These are phyloP conservation scores for Ormosia emarginata DNA, from an alignment of 306 rosid species.

Conservation along the genomic window DNA sequence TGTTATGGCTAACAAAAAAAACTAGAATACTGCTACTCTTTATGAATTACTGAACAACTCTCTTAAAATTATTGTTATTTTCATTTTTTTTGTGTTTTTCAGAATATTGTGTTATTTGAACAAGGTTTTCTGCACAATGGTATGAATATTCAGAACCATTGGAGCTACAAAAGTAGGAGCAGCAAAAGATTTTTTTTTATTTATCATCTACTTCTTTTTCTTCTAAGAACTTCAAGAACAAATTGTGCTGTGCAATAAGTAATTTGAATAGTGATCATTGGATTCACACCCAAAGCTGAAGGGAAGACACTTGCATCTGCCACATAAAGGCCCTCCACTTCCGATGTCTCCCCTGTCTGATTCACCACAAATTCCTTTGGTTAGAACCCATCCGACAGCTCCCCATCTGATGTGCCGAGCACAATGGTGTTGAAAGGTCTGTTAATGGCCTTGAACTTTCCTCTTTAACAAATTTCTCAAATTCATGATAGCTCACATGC, in stretches of 20 bases:
- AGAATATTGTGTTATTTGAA: neutral
- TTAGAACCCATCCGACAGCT: slow-evolving; percentile 73
- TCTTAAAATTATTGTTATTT: neutral
- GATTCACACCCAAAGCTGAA: slow-evolving; percentile 84
- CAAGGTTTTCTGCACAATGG: slow-evolving; percentile 10
- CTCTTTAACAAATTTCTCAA: slow-evolving; percentile 67
- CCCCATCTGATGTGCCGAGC: slow-evolving; percentile 93
- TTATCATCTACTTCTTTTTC: slow-evolving; percentile 36
- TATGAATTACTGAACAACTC: neutral
- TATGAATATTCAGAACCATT: neutral
- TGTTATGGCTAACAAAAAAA: neutral
- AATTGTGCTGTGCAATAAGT: slow-evolving; percentile 86
- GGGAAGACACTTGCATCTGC: slow-evolving; percentile 87
- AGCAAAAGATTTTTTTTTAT: neutral
- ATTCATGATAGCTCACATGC: slow-evolving; percentile 42
- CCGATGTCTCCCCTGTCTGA: slow-evolving; percentile 80
- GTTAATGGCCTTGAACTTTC: slow-evolving; percentile 64
- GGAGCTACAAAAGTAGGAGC: neutral
- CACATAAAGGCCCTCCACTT: slow-evolving; percentile 64
- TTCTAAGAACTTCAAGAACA: slow-evolving; percentile 54
- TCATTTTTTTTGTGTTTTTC: neutral
- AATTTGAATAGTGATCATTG: slow-evolving; percentile 81
- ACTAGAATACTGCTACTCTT: neutral
- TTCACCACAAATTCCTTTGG: slow-evolving; percentile 56
- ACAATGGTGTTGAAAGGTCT: slow-evolving; percentile 47